phyloP scores from a whole-genome alignment of 306 rosid species.

The Morella rubra region DNA sequence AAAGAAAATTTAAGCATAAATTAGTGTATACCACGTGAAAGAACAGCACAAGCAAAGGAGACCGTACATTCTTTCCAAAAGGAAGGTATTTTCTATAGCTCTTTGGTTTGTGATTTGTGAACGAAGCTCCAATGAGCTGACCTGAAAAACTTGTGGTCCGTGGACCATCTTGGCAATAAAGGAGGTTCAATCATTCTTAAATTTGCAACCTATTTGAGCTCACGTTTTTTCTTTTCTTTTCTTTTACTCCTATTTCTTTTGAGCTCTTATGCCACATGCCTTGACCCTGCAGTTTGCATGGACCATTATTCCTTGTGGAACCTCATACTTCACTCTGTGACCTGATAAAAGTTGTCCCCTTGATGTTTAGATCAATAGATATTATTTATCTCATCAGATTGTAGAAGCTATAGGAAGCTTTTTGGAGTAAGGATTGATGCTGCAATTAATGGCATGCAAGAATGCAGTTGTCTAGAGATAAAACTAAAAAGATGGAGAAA shows the following conservation, averaged over 20 bases:
- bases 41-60: slow-evolving; percentile 41
- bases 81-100: slow-evolving; percentile 6
- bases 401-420: neutral
- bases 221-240: slow-evolving; percentile 1
- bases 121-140: slow-evolving; percentile 13
- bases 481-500: neutral
- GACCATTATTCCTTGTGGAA: neutral
- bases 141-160: slow-evolving; percentile 26
- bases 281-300: neutral
- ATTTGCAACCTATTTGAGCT: neutral
- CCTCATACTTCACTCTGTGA: neutral
- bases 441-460: neutral
- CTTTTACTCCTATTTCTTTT: neutral
- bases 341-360: neutral
- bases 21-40: slow-evolving; percentile 47
- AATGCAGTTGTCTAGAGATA: neutral
- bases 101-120: neutral
- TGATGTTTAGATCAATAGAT: neutral
- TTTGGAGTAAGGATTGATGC: neutral
- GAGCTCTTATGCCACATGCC: neutral
- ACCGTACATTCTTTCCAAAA: slow-evolving; percentile 20
- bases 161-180: slow-evolving; percentile 2
- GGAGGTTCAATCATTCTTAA: neutral
- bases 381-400: neutral
- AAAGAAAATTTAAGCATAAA: neutral